These are phyloP conservation scores for Neocucurbitaria cava DNA, from an alignment of 2,329 filamentous ascomycete species.

Conservation along the genomic window DNA sequence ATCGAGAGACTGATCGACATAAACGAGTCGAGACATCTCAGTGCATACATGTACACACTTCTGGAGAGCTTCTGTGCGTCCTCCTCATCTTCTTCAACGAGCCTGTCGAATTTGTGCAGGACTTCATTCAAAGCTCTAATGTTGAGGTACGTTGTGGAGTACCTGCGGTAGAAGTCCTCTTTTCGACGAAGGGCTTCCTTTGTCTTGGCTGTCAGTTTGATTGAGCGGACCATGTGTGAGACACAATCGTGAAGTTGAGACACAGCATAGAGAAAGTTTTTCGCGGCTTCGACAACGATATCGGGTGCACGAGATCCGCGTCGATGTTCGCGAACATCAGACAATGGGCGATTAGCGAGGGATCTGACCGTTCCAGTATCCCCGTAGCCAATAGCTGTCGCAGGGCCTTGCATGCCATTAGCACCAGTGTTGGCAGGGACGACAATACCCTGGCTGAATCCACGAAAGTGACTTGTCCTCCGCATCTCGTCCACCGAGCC, in stretches of 20 bases:
- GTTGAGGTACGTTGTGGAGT: conserved; percentile 63
- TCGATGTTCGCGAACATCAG: conserved; percentile 64
- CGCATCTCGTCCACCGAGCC: conserved; percentile 61
- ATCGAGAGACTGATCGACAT: conserved; percentile 46
- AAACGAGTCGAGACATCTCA: conserved; percentile 46
- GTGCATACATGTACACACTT: conserved; percentile 43
- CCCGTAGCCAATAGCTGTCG: conserved; percentile 42
- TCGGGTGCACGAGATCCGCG: conserved; percentile 55
- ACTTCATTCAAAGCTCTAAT: conserved; percentile 64
- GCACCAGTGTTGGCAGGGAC: conserved; percentile 29
- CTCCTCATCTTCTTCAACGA: conserved; percentile 59
- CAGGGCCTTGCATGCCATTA: conserved; percentile 42
- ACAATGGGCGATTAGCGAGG: conserved; percentile 58
- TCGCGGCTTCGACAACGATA: conserved; percentile 63
- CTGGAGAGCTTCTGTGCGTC: conserved; percentile 49
- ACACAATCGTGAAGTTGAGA: conserved; percentile 56
- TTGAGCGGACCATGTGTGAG: conserved; percentile 45
- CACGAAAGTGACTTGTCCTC: conserved; percentile 62
- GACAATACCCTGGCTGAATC: conserved; percentile 64
- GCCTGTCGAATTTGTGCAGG: conserved; percentile 57
- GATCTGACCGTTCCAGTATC: conserved; percentile 44
- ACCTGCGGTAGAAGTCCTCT: conserved; percentile 60
- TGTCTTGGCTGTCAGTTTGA: conserved; percentile 48
- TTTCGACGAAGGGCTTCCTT: conserved; percentile 51
- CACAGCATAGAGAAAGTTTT: conserved; percentile 62